Evolutionary conservation across 1,284 basidiomycete genomes (phyloP).

Genomic region (Ganoderma resinaceum): DNA sequence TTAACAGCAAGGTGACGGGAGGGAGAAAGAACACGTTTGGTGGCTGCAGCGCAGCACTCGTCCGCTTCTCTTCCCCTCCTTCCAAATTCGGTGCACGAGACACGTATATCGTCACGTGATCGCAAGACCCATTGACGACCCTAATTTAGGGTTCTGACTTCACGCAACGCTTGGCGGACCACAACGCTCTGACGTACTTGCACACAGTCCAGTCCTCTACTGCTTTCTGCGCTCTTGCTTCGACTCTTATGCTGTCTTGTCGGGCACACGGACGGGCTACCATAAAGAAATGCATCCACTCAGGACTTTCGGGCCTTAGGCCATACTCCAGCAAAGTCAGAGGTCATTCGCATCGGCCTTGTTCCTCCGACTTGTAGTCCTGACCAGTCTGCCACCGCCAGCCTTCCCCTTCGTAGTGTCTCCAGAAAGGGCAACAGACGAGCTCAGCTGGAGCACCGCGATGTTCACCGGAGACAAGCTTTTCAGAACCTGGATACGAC

Average conservation of each 20-base stretch:
- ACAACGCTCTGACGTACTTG: not conserved
- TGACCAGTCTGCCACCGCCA: constrained; percentile 26
- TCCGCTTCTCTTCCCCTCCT: not conserved
- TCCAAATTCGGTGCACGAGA: constrained; percentile 2
- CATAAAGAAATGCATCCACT: not conserved
- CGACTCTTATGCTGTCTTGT: constrained; percentile 18
- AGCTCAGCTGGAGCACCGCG: constrained; percentile 34
- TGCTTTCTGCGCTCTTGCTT: not conserved
- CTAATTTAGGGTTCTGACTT: constrained; percentile 11
- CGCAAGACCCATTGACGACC: constrained; percentile 11
- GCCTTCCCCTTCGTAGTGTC: constrained; percentile 48
- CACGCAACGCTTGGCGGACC: not conserved
- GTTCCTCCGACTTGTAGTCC: not conserved
- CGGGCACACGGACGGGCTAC: not conserved
- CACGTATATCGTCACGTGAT: constrained; percentile 27
- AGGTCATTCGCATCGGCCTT: constrained; percentile 40
- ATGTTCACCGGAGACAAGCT: constrained; percentile 31
- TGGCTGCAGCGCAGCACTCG: constrained; percentile 10
- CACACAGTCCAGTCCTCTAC: constrained; percentile 2
- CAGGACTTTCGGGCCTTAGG: not conserved
- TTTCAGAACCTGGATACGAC: constrained; percentile 30
- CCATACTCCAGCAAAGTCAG: constrained; percentile 51
- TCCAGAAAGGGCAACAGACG: constrained; percentile 41
- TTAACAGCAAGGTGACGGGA: constrained; percentile 1
- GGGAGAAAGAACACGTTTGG: constrained; percentile 4